Evolutionary conservation across 1,284 basidiomycete species (phyloP), one percentile per base, ranked within the genome.

Genomic region (Salmacisia buchloeana): DNA sequence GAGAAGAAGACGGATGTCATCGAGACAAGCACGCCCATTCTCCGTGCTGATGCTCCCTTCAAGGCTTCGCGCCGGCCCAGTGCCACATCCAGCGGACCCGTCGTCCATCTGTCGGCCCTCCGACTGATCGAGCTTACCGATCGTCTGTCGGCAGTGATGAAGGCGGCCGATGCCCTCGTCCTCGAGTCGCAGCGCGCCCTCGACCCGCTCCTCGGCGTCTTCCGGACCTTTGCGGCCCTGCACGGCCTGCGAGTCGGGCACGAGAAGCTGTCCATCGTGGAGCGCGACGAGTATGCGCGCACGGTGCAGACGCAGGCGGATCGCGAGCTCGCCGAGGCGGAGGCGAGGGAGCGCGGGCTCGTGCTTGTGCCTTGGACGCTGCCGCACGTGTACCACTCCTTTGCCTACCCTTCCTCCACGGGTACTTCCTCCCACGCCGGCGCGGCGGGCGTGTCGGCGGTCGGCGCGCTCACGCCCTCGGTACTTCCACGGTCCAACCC

Each of bases 131-230:
- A 94, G 77, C 84, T 96, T 60, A 90, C 91, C 7, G 88, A 88
- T 60, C 88, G 92, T 67, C 90, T 91, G 0, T 92, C 89, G 9
- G 90, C 89, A 0, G 88, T 94, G 33, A 85, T 94, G 81, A 88
- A 86, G 74, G 89, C 89, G 1, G 87, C 90, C 59, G 87, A 87
- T 35, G 85, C 85, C 0, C 49, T 54, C 15, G 49, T 54, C 18
- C 86, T 89, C 61, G 83, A 84, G 54, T 81, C 86, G 15, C 82
- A 89, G 60, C 85, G 85, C 57, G 86, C 86, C 63, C 49, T 54
- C 10, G 93, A 97, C 77, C 86, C 91, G 10, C 83, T 94, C 31
- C 82, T 92, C 31, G 87, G 88, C 54, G 85, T 94, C 43, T 90
- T 90, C 82, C 85, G 85, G 60, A 89, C 89, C 1, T 93, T 92